Conservation (phyloP, 2,329 filamentous ascomycete species). For the Metarhizium robertsii region DNA sequence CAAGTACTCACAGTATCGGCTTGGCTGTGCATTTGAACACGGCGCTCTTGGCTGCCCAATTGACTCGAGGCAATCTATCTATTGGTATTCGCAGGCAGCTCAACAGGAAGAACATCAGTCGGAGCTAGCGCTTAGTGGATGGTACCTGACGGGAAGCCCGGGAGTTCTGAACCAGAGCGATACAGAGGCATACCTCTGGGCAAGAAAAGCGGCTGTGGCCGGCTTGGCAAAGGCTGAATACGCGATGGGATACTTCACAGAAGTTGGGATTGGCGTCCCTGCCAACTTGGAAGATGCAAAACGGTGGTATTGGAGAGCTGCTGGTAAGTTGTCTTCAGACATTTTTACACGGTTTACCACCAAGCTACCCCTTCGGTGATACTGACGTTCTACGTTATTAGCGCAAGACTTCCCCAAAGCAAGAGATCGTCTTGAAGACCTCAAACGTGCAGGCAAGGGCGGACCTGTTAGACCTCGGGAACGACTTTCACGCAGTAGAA, state of each 20-base stretch:
- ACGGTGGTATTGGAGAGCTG: constrained; percentile 95
- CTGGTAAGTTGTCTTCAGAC: constrained; percentile 54
- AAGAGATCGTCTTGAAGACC: constrained; percentile 81
- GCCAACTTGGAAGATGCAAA: constrained; percentile 91
- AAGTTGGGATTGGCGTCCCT: constrained; percentile 82
- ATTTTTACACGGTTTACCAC: neutral
- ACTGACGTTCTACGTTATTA: constrained; percentile 29
- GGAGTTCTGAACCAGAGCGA: constrained; percentile 86
- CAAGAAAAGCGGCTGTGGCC: constrained; percentile 80
- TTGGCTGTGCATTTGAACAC: constrained; percentile 86
- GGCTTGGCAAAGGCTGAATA: constrained; percentile 92
- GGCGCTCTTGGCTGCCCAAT: constrained; percentile 74
- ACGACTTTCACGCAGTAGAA: constrained; percentile 70
- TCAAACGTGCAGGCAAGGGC: constrained; percentile 71
- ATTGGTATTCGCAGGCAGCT: constrained; percentile 88
- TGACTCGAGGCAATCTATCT: constrained; percentile 76
- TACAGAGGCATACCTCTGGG: constrained; percentile 95
- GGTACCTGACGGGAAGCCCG: constrained; percentile 89
- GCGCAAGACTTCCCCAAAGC: constrained; percentile 94
- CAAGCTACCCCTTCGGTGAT: neutral
- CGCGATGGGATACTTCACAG: constrained; percentile 94
- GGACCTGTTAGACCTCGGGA: constrained; percentile 60
- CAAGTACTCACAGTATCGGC: constrained; percentile 86
- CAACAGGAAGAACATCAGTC: constrained; percentile 90
- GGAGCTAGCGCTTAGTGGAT: constrained; percentile 76